A percentile compares a stretch with the other conserved stretches of the same genome.
These are phyloP conservation scores for Flueggea neowawraea DNA, from an alignment of 441 rosid genomes.

Conservation along the genomic window DNA sequence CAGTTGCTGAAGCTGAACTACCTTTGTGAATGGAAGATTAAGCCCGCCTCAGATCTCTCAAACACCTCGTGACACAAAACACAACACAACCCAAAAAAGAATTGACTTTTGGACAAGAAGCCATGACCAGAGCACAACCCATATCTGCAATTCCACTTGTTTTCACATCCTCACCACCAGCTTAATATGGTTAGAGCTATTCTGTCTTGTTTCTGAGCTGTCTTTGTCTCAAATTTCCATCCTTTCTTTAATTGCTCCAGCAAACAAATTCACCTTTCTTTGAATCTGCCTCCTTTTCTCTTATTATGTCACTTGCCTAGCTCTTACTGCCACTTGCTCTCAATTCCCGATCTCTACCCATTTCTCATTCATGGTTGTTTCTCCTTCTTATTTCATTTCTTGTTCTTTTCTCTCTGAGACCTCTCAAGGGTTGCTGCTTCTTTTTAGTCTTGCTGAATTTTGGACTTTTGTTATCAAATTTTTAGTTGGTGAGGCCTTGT, in stretches of 20 bases:
- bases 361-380: too few species aligned
- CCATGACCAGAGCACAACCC: constrained; percentile 10
- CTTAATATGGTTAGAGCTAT: constrained; percentile 12
- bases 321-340: too few species aligned
- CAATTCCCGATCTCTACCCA: too few species aligned
- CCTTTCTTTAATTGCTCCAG: background rate
- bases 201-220: background rate
- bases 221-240: background rate
- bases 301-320: too few species aligned
- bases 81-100: too few species aligned
- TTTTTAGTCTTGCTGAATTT: too few species aligned
- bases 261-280: background rate
- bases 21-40: constrained; percentile 1
- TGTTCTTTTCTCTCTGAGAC: background rate
- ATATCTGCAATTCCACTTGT: constrained; percentile 15
- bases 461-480: too few species aligned
- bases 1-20: constrained; percentile 13
- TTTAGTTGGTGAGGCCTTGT: too few species aligned
- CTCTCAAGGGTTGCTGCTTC: background rate
- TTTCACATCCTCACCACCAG: constrained; percentile 8
- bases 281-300: background rate
- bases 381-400: background rate
- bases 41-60: constrained; percentile 26
- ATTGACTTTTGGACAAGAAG: constrained; percentile 16
- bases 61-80: background rate